Base-by-base conservation (phyloP, 148 eudicot species). In the Rhododendron griersonianum region DNA sequence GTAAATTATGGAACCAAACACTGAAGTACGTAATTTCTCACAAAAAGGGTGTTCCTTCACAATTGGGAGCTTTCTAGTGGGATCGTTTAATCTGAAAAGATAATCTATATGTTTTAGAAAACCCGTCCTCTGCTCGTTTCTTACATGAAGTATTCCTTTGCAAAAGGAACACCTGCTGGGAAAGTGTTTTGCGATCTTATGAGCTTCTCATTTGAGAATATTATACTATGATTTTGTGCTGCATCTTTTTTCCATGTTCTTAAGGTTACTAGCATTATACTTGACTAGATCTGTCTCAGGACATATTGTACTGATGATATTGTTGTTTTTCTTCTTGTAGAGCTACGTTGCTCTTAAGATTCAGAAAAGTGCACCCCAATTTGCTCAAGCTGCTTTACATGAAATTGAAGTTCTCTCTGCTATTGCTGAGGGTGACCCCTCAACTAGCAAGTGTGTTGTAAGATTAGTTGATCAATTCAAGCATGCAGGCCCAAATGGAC, bases 291-390 rank as follows among this genome's bases (percentile, higher is more conserved):
- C 45, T 51, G 19, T 84, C 21, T 71, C 16, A 28, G 18, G 25
- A 84, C 45, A 30, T 23, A 18, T 69, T 47, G 47, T 35, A 71
- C 81, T 59, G 47, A 76, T 16, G 23, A 39, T 85, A 78, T 76
- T 82, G 25, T 79, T 33, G 76, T 30, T 30, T 80, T 59, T 73
- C 67, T 69, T 67, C 73, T 85, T 83, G 69, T 85, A 97, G 99
- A 86, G 61, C 33, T 97, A 89, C 73, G 98, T 97, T 81, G 99
- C 98, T 82, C 90, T 97, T 88, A 97, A 97, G 90, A 97, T 97
- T 86, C 99, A 97, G 90, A 97, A 95, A 91, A 97, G 99, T 92
- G 96, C 98, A 15, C 95, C 95, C 39, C 96, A 95, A 84, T 97
- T 97, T 84, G 98, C 95, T 81, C 93, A 97, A 89, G 95, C 99